These are phyloP conservation scores for Austroboletus olivaceoglutinosus DNA, from an alignment of 1,284 basidiomycete genomes.

Conservation along the genomic window DNA sequence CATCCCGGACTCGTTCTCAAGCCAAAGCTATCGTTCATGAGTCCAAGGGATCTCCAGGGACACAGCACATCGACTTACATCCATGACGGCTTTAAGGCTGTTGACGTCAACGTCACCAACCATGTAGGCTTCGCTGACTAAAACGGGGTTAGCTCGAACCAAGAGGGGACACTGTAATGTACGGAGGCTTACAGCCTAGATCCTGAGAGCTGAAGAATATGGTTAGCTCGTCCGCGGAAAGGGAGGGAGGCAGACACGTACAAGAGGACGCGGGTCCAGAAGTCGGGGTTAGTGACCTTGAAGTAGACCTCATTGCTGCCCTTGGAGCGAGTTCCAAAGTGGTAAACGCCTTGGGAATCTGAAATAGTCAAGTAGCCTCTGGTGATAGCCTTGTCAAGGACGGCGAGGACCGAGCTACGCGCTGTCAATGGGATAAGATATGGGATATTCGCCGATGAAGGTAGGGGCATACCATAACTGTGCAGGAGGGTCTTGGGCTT, in stretches of 20 bases:
- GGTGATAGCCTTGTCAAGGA: constrained; percentile 57
- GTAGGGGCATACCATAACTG: constrained; percentile 23
- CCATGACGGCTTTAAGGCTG: constrained; percentile 73
- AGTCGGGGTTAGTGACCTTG: constrained; percentile 65
- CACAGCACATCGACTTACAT: constrained; percentile 49
- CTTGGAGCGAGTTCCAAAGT: constrained; percentile 55
- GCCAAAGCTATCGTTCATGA: constrained; percentile 61
- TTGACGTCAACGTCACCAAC: constrained; percentile 74
- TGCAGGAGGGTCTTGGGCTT: constrained; percentile 29
- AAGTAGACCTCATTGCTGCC: constrained; percentile 61
- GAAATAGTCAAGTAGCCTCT: constrained; percentile 61
- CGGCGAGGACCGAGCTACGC: constrained; percentile 58
- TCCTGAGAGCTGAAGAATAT: constrained; percentile 53
- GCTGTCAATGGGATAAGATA: constrained; percentile 40
- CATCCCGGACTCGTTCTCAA: constrained; percentile 76
- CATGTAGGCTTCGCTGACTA: constrained; percentile 90
- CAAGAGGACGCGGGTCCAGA: constrained; percentile 78
- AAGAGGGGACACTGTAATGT: constrained; percentile 5
- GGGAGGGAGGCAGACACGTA: constrained; percentile 38
- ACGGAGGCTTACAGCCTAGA: constrained; percentile 60
- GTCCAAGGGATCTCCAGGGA: constrained; percentile 8
- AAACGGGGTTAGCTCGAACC: constrained; percentile 16
- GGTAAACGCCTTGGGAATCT: constrained; percentile 55
- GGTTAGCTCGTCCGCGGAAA: constrained; percentile 14
- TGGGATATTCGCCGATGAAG: not conserved